These are phyloP conservation scores for Rhodotorula kratochvilovae DNA, from an alignment of 768 basidiomycete species.

Conservation along the genomic window DNA sequence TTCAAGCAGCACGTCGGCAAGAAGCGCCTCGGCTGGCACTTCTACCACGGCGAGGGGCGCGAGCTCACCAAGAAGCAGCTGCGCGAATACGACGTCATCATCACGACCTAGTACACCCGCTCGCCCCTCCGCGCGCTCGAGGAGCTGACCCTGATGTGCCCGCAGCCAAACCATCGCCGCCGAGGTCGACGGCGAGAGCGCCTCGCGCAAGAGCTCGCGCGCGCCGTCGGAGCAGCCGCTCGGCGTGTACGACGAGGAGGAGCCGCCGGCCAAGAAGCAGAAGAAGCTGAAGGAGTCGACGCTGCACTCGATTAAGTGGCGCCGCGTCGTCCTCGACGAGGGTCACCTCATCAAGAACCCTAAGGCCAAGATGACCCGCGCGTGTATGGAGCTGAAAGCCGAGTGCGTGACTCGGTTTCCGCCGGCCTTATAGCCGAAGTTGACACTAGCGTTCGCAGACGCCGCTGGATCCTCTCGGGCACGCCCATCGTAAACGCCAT, in stretches of 20 bases:
- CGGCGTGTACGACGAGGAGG: constrained; percentile 26
- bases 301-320: constrained; percentile 73
- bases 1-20: constrained; percentile 38
- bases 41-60: constrained; percentile 66
- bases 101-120: constrained; percentile 58
- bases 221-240: background rate
- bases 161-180: constrained; percentile 35
- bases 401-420: constrained; percentile 51
- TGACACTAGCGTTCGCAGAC: constrained; percentile 29
- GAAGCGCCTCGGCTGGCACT: constrained; percentile 47
- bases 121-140: background rate
- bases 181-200: constrained; percentile 51
- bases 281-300: constrained; percentile 49
- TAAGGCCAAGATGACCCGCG: constrained; percentile 74
- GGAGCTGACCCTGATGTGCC: background rate
- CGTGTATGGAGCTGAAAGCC: constrained; percentile 60
- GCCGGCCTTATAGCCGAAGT: background rate
- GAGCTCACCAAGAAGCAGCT: constrained; percentile 59
- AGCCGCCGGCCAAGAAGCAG: constrained; percentile 58
- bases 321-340: constrained; percentile 82
- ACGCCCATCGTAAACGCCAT: constrained; percentile 74
- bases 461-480: constrained; percentile 48
- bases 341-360: constrained; percentile 83
- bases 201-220: constrained; percentile 43
- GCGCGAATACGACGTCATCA: constrained; percentile 67